These are phyloP conservation scores for Psilocybe cubensis DNA, from an alignment of 768 basidiomycete genomes.

Conservation along the genomic window DNA sequence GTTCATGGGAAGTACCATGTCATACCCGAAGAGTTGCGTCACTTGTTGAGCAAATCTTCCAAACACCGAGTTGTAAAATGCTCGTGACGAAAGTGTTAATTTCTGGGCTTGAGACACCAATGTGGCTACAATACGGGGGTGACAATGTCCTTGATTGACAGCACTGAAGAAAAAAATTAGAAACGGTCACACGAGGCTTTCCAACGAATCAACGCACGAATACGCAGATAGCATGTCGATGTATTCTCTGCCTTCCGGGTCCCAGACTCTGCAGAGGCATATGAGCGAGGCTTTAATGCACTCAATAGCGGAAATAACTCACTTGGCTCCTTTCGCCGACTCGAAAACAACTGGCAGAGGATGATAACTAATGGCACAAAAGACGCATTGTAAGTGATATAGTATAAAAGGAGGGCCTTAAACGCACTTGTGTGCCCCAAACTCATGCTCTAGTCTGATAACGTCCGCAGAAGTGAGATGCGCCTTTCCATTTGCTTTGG, in stretches of 20 bases:
- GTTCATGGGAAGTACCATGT: slow-evolving; percentile 98
- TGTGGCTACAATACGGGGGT: slow-evolving; percentile 83
- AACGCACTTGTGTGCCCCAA: slow-evolving; percentile 89
- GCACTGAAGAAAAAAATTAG: slow-evolving; percentile 49
- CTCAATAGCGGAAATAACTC: slow-evolving; percentile 49
- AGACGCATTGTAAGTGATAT: slow-evolving; percentile 41
- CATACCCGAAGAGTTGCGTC: slow-evolving; percentile 85
- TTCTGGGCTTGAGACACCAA: slow-evolving; percentile 85
- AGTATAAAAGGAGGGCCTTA: slow-evolving; percentile 17
- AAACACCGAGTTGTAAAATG: slow-evolving; percentile 94
- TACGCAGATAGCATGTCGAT: slow-evolving; percentile 99
- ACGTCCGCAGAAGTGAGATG: slow-evolving; percentile 47
- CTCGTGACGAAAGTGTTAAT: slow-evolving; percentile 92
- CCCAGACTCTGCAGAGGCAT: slow-evolving; percentile 67
- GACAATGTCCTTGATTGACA: slow-evolving; percentile 95
- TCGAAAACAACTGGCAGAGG: slow-evolving; percentile 96
- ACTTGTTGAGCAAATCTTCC: slow-evolving; percentile 89
- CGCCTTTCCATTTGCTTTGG: slow-evolving; percentile 15
- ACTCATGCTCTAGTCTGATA: slow-evolving; percentile 80
- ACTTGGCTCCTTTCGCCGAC: slow-evolving; percentile 87
- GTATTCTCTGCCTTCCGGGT: slow-evolving; percentile 93
- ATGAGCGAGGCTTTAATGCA: slow-evolving; percentile 2
- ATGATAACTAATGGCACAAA: slow-evolving; percentile 80
- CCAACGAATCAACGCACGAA: slow-evolving; percentile 59
- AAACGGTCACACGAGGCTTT: neutral